Percentiles rank a stretch among this genome's conserved stretches.
These are phyloP conservation scores for Pyrenochaeta sp. DNA, from an alignment of 2,329 filamentous ascomycete species.

Conservation along the genomic window DNA sequence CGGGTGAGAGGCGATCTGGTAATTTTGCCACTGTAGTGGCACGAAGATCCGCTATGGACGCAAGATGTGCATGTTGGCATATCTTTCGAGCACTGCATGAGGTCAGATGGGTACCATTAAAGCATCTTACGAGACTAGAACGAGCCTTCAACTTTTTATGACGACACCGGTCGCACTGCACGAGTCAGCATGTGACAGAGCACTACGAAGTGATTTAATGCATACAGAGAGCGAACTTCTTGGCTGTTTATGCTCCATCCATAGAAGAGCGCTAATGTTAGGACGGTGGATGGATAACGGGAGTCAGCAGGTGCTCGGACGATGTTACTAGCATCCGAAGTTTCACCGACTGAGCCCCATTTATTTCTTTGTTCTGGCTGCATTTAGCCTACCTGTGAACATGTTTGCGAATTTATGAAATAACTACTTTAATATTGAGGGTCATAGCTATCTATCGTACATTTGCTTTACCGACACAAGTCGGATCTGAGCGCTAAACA, in stretches of 20 bases:
- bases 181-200: background rate
- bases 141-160: constrained; percentile 33
- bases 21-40: constrained; percentile 36
- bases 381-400: no score
- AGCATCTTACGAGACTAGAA: background rate
- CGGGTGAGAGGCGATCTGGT: constrained; percentile 34
- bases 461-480: no score
- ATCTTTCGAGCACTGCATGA: constrained; percentile 32
- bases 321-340: no score
- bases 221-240: constrained; percentile 19
- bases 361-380: no score
- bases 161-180: constrained; percentile 33
- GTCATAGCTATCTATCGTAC: no score
- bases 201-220: background rate
- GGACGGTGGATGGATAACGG: no score
- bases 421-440: no score
- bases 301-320: no score
- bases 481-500: no score
- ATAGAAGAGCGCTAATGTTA: constrained; percentile 4
- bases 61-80: constrained; percentile 30
- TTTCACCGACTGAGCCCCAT: no score
- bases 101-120: background rate
- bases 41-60: constrained; percentile 24
- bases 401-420: no score
- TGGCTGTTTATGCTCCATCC: constrained; percentile 34